Conservation (phyloP, 106 monocot species). For the Phalaenopsis equestris region DNA sequence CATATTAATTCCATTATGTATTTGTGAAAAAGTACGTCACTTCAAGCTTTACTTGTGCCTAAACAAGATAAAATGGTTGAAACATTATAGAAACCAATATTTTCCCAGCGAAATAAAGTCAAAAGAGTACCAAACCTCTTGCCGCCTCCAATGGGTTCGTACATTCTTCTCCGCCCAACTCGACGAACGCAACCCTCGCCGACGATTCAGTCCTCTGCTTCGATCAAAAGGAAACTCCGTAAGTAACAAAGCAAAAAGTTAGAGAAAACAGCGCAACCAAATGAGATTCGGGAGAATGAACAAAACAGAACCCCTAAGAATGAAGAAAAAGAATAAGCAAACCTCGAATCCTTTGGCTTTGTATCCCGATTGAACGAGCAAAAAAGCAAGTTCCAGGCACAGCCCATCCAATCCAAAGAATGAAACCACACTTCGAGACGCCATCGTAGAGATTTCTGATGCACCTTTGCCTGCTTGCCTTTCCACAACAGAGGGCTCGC, state of each 20-base stretch:
- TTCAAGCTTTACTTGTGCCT: neutral
- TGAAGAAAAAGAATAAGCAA: neutral
- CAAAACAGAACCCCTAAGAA: neutral
- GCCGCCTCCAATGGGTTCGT: slow-evolving; percentile 35
- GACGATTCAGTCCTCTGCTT: slow-evolving; percentile 28
- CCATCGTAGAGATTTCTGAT: slow-evolving; percentile 21
- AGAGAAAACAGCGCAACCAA: neutral
- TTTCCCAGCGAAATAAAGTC: neutral
- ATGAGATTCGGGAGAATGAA: neutral
- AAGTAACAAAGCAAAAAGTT: neutral
- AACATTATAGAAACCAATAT: neutral
- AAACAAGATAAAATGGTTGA: neutral
- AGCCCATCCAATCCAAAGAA: slow-evolving; percentile 76
- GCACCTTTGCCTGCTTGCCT: neutral
- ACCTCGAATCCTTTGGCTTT: slow-evolving; percentile 42
- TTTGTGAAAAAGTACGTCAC: neutral
- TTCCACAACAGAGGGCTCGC: neutral
- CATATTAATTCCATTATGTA: neutral
- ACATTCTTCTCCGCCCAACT: slow-evolving; percentile 51
- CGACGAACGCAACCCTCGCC: slow-evolving; percentile 34
- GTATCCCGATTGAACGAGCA: slow-evolving; percentile 56
- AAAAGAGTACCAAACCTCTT: slow-evolving; percentile 29
- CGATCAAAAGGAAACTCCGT: neutral
- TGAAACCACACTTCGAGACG: slow-evolving; percentile 23
- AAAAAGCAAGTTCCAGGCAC: slow-evolving; percentile 47